These are phyloP conservation scores for Vaucheria bursata DNA, from an alignment of 352 stramenopile species.

Conservation along the genomic window DNA sequence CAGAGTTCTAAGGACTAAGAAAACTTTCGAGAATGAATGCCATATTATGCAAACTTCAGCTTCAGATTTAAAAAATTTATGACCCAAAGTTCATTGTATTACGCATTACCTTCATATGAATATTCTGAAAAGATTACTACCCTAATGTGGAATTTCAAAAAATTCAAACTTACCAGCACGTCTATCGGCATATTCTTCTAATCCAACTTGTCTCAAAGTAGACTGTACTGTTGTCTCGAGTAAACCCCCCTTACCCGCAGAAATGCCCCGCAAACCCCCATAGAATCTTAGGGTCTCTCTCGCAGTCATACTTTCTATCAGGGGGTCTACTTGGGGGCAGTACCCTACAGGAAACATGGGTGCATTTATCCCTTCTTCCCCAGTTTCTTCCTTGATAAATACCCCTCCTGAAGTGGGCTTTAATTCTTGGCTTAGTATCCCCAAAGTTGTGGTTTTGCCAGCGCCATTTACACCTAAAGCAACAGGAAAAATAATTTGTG, in stretches of 20 bases:
- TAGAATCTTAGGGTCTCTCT: conserved; percentile 78
- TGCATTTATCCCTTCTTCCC: no score
- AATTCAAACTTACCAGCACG: not conserved
- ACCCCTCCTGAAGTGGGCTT: conserved; percentile 64
- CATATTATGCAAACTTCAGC: no score
- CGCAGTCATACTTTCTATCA: conserved; percentile 82
- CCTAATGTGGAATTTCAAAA: no score
- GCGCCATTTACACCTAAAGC: conserved; percentile 61
- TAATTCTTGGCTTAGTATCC: conserved; percentile 81
- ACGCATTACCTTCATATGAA: no score
- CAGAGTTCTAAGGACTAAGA: no score
- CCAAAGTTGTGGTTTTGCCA: conserved; percentile 88
- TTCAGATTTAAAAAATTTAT: no score
- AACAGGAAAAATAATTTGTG: no score
- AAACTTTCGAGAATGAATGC: no score
- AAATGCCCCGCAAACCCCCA: conserved; percentile 70
- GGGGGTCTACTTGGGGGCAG: conserved; percentile 70
- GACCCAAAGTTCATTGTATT: no score
- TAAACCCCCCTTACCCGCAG: not conserved
- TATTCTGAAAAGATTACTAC: no score
- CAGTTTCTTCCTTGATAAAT: conserved; percentile 62
- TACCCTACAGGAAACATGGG: conserved; percentile 19
- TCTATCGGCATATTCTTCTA: not conserved
- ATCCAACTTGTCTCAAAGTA: not conserved
- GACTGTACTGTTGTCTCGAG: not conserved